These are phyloP conservation scores for Iris pallida DNA, from an alignment of 116 monocot genomes.

Conservation along the genomic window DNA sequence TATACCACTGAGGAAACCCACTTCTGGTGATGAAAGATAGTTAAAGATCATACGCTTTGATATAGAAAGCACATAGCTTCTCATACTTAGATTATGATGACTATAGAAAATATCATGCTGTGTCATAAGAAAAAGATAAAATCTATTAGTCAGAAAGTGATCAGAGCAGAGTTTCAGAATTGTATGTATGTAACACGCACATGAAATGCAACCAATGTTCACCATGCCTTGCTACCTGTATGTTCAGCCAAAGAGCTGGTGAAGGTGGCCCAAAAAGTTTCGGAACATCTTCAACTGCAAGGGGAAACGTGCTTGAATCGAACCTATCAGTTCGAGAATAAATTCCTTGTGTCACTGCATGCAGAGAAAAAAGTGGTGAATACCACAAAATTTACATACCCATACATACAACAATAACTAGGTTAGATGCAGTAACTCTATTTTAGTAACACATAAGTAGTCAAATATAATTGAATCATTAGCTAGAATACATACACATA, in stretches of 20 bases:
- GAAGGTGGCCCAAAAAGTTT: conserved; percentile 8
- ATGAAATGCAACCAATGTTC: not conserved
- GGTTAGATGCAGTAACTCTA: too few relatives aligned
- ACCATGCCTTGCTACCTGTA: conserved; percentile 39
- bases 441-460: too few relatives aligned
- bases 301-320: conserved; percentile 19
- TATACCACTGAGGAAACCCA: conserved; percentile 42
- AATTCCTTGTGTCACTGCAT: conserved; percentile 23
- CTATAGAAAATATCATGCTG: conserved; percentile 77
- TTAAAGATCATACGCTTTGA: conserved; percentile 29
- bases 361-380: not conserved
- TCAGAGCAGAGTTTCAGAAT: not conserved
- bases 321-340: conserved; percentile 24
- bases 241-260: conserved; percentile 54
- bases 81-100: conserved; percentile 71
- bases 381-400: too few relatives aligned
- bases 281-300: conserved; percentile 37
- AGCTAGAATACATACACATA: too few relatives aligned
- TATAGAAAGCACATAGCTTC: conserved; percentile 39
- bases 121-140: conserved; percentile 8
- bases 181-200: not conserved
- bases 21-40: conserved; percentile 82
- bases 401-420: too few relatives aligned
- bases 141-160: not conserved
- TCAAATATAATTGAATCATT: too few relatives aligned